Base-by-base conservation (phyloP, 1,284 basidiomycete species). In the Tausonia pullulans region DNA sequence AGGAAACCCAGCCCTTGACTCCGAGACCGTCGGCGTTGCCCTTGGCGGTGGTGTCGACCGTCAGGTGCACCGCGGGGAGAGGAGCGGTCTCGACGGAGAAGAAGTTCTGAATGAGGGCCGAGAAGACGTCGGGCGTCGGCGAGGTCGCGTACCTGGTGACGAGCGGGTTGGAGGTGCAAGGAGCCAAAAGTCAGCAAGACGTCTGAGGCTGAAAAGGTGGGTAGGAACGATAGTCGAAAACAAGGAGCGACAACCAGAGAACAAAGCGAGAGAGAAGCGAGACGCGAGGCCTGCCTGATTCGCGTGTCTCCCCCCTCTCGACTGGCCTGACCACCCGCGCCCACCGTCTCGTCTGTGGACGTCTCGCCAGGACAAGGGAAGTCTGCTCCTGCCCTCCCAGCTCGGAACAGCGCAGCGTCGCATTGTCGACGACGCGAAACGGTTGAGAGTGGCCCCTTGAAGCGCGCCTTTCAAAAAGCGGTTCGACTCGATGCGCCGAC, bases 101-200 rank as follows among this genome's bases (percentile, higher is more conserved):
- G 78, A 97, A 97, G 78, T 97, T 94, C 82, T 98, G 96, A 73
- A 99, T 96, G 69, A 99, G 82, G 27, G 96, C 93, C 55, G 93
- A 95, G 80, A 95, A 95, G 13, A 90, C 90, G 80, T 96, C 95
- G 67, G 98, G 83, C 69, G 88, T 85, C 3, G 88, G 87, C 68
- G 87, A 87, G 27, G 90, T 93, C 16, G 90, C 90, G 78, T 93
- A 93, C 88, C 89, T 91, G 71, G 10, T 53, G 46, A 16, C 40
- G 39, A 45, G 16, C 41, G 43, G 40, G 61, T 45, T 61, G 57
- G 46, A 55, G 43, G 39, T 58, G 59, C 27, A 27, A 27, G 27
- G 27, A 27, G 27, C 27, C 27, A 27, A 27, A 27, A 27, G 27
- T 27, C 27, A 27, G 27, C 27, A 27, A 27, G 27, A 27, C 27